Evolutionary conservation across 345 rosid species (phyloP), one percentile per base, ranked within the genome.

Genomic region (Camelina sativa): DNA sequence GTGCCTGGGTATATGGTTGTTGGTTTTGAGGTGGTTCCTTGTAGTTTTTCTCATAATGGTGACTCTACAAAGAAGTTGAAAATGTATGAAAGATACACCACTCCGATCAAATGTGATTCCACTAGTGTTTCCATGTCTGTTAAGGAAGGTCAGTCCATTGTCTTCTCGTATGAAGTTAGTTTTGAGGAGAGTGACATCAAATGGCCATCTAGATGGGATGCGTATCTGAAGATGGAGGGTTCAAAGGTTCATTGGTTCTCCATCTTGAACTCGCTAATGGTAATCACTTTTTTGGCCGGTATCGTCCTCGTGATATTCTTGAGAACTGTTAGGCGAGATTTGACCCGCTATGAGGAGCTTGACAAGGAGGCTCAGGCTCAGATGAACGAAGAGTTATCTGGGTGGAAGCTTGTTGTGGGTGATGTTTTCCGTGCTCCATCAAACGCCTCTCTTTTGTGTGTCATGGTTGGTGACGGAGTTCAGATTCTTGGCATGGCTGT

Each of bases 121-220:
- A 79, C 74, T 62, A 76, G 86, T 8, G 97, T 91, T 3, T 72
- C 89, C 1, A 86, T 89, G 91, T 80, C 91, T 23, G 78, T 89
- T 43, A 85, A 89, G 84, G 90, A 87, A 78, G 88, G 89, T 6
- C 89, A 86, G 53, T 88, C 97, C 0, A 80, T 91, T 52, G 85
- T 86, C 9, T 91, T 86, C 65, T 87, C 93, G 0, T 91, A 89
- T 48, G 97, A 91, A 82, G 91, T 91, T 25, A 46, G 81, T 51
- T 91, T 89, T 60, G 90, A 84, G 79, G 81, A 78, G 84, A 88
- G 89, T 64, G 90, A 91, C 58, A 88, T 86, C 78, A 91, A 88
- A 79, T 91, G 97, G 97, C 97, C 97, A 11, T 91, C 97, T 0
- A 85, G 97, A 32, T 89, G 97, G 97, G 97, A 91, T 84, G 90